Conservation (phyloP, 345 rosid species). For the Aquilaria yunnanensis region DNA sequence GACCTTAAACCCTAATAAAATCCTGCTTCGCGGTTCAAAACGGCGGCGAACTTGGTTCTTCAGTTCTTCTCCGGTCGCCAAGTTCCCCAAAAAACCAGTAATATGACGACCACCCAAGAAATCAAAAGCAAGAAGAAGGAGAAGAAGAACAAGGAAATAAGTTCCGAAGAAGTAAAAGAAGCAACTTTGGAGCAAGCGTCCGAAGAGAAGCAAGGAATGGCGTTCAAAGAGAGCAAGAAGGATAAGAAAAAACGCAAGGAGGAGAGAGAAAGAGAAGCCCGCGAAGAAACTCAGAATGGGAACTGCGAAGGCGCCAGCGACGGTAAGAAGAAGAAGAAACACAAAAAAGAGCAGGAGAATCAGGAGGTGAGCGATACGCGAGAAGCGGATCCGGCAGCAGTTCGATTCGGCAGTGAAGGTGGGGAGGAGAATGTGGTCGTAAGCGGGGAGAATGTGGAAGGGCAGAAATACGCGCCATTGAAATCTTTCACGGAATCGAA, state of each 20-base stretch:
- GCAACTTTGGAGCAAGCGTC: slow-evolving; percentile 21
- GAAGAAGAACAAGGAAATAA: slow-evolving; percentile 29
- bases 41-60: too few relatives aligned
- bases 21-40: too few relatives aligned
- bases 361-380: slow-evolving; percentile 14
- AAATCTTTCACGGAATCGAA: slow-evolving; percentile 47
- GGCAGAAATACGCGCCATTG: slow-evolving; percentile 54
- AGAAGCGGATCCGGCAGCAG: slow-evolving; percentile 13
- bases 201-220: slow-evolving; percentile 19
- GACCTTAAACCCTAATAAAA: too few relatives aligned
- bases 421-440: slow-evolving; percentile 40
- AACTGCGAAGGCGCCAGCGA: slow-evolving; percentile 12
- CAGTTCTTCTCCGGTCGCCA: background rate
- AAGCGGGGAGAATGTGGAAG: slow-evolving; percentile 53
- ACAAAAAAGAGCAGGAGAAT: slow-evolving; percentile 17
- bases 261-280: slow-evolving; percentile 2
- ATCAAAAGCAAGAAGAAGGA: slow-evolving; percentile 26
- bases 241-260: slow-evolving; percentile 15
- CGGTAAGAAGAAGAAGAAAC: slow-evolving; percentile 26
- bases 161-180: slow-evolving; percentile 17
- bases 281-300: slow-evolving; percentile 11
- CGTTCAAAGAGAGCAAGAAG: slow-evolving; percentile 22
- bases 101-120: background rate
- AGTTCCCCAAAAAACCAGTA: background rate
- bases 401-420: slow-evolving; percentile 1